Base-by-base conservation (phyloP, 768 basidiomycete species). In the Pisolithus marmoratus region DNA sequence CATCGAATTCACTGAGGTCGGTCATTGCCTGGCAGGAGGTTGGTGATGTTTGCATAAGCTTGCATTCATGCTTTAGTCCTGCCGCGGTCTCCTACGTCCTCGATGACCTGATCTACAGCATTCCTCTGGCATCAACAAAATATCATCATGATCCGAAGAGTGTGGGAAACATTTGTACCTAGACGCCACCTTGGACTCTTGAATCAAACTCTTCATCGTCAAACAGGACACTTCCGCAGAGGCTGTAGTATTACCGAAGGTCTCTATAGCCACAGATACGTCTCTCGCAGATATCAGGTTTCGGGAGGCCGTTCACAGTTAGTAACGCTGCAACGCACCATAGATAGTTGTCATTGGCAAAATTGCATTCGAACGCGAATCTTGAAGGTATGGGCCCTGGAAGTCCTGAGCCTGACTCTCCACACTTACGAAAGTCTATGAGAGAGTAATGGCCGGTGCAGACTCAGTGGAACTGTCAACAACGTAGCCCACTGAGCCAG, bases 221-320 rank as follows among this genome's bases (percentile, higher is more conserved):
- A 26, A 93, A 9, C 81, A 80, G 2, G 88, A 91, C 12, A 89
- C 87, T 64, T 94, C 91, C 2, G 85, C 84, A 12, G 85, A 85
- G 0, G 90, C 87, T 1, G 89, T 87, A 58, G 88, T 81, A 58
- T 93, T 90, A 4, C 90, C 90, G 48, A 90, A 91, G 7, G 87
- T 84, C 67, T 92, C 90, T 84, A 92, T 87, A 0, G 84, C 80
- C 0, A 82, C 64, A 0, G 87, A 87, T 7, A 90, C 82, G 86
- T 42, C 9, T 7, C n/a, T 7, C 43, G 4, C 34, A 46, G 12
- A 6, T 20, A 23, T 48, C 14, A 41, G 24, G 50, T 12, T 7
- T n/a, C 53, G 57, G 38, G 68, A 66, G 8, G 29, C 8, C 8
- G 52, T n/a, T n/a, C n/a, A n/a, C n/a, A n/a, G n/a, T n/a, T n/a